Conservation (phyloP, 2,329 filamentous ascomycete genomes). For the Exophiala spinifera region DNA sequence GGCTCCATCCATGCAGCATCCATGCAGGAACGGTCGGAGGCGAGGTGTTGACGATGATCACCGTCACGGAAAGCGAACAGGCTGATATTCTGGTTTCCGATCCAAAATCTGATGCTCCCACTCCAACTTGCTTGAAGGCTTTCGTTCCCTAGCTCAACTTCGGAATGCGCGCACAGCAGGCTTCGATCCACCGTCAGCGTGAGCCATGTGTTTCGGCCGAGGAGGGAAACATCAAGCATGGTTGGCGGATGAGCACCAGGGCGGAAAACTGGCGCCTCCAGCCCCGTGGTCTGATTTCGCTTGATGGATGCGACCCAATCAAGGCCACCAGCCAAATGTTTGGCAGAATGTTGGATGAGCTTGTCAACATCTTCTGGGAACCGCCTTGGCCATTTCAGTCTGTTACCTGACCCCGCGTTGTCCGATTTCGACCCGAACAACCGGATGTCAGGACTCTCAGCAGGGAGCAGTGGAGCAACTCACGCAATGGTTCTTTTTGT, state of each 20-base stretch:
- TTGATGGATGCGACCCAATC: too few relatives aligned
- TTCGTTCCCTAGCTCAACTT: not conserved
- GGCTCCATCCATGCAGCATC: not conserved
- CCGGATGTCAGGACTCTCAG: not conserved
- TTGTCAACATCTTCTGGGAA: too few relatives aligned
- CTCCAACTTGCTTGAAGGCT: not conserved
- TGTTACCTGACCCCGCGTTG: not conserved
- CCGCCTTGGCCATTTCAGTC: not conserved
- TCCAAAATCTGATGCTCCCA: not conserved
- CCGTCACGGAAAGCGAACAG: not conserved
- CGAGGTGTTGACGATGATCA: not conserved
- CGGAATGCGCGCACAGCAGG: not conserved
- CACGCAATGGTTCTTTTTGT: not conserved
- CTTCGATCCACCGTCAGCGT: not conserved
- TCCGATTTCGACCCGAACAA: not conserved
- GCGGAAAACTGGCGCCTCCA: not conserved
- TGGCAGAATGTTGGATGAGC: too few relatives aligned
- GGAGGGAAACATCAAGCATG: not conserved
- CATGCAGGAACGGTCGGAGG: not conserved
- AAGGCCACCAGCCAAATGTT: too few relatives aligned
- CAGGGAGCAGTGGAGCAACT: too few relatives aligned
- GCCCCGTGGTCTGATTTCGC: too few relatives aligned
- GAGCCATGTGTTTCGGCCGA: not conserved
- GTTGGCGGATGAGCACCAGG: not conserved
- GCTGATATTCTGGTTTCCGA: not conserved